Base-by-base conservation (phyloP, 331 rosid genomes). In the Pyrus hybrid region DNA sequence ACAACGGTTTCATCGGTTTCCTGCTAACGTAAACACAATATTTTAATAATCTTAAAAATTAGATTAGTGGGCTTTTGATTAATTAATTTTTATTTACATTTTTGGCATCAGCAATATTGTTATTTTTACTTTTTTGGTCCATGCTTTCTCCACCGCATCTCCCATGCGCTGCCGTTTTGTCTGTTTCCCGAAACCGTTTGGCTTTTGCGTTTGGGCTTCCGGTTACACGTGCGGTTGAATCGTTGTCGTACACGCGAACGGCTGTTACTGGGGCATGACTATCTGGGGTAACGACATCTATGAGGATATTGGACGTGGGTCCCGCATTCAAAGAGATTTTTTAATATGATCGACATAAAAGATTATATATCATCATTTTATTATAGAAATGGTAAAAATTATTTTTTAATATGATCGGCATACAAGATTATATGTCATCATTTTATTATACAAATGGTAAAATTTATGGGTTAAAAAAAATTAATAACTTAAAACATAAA, bases 221-320 rank as follows among this genome's bases (percentile, higher is more conserved):
- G 21, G 30, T 63, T 78, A 71, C 85, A 85, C 84, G 86, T 82
- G 89, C 76, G 75, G 63, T 2, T 67, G 21, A 25, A 74, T 80
- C 84, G 17, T 26, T 65, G 41, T 77, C 58, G 69, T 71, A 18
- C 84, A 82, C 84, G 86, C 74, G 81, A 53, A 77, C 68, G 65
- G 63, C 2, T 4, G 2, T 7, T 14, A 9, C 1, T n/a, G 60
- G 2, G 23, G 13, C 2, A 1, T 2, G 16, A 3, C 13, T 13
- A 67, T 67, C 3, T 41, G 5, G 60, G 58, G 63, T 69, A 29
- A 43, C 70, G 13, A 45, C 28, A 61, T 77, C 70, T 68, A 25
- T 13, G 21, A 17, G 60, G 73, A 63, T 74, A 26, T 74, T 13
- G 33, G 5, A 1, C 22, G 47, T 29, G 53, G 79, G 70, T 43